Percentiles rank a stretch among this genome's conserved stretches.
These are phyloP conservation scores for Mallotus nudiflorus DNA, from an alignment of 345 rosid genomes.

Conservation along the genomic window DNA sequence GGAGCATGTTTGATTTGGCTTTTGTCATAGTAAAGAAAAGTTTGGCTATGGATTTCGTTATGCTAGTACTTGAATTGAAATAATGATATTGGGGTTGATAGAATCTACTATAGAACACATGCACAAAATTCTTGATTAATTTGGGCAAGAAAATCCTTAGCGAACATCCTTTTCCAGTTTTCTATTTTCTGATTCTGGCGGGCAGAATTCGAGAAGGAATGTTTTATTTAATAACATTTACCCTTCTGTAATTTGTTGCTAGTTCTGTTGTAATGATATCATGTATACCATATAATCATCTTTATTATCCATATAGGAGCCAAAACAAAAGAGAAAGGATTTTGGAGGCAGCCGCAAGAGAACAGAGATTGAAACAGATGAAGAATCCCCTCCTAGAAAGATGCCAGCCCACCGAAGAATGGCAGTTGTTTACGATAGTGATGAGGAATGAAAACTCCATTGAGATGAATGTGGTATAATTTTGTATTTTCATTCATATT, in stretches of 20 bases:
- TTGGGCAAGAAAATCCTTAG: neutral
- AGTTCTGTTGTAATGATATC: neutral
- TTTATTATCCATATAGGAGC: conserved; percentile 45
- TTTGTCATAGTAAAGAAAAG: neutral
- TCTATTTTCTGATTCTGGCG: neutral
- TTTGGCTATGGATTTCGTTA: too few species aligned
- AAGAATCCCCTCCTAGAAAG: conserved; percentile 84
- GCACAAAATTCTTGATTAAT: neutral
- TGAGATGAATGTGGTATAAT: neutral
- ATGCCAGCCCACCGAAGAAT: conserved; percentile 66
- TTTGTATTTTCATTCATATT: neutral
- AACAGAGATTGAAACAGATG: conserved; percentile 83
- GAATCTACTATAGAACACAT: too few species aligned
- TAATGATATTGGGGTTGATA: too few species aligned
- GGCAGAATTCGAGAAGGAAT: neutral
- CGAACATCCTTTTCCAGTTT: neutral
- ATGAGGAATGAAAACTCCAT: conserved; percentile 54
- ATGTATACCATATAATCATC: neutral
- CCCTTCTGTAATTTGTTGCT: neutral
- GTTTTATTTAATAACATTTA: neutral
- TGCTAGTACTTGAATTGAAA: too few species aligned
- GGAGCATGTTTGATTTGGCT: neutral
- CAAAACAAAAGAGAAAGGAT: conserved; percentile 50
- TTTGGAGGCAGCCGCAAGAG: conserved; percentile 62
- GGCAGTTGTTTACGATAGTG: conserved; percentile 90